Evolutionary conservation across 176 grass and related monocot species (phyloP), one percentile per base, ranked within the genome.

Genomic region (Zea luxurians): DNA sequence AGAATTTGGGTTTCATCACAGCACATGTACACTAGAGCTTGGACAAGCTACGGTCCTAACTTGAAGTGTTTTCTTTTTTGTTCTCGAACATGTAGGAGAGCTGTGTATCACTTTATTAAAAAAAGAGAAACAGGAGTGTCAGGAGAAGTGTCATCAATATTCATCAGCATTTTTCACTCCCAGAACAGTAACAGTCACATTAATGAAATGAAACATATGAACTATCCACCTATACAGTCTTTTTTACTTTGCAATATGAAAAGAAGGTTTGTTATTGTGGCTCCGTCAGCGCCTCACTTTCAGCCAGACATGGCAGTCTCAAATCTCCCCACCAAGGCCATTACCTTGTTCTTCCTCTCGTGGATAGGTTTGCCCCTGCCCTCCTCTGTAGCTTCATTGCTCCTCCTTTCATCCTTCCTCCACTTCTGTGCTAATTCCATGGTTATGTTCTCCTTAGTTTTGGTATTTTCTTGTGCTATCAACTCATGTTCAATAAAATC

Each of bases 301-400:
- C 68, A 16, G 3, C 50, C 44, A 43, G 71, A 59, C 81, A 93
- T 90, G 15, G 77, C 91, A 21, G 82, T 90, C 80, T 93, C 91
- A 62, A 93, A 93, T 15, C 60, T 89, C 10, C 91, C 91, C 7
- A 90, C 85, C 69, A 93, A 83, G 11, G 88, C 88, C 82, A 83
- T 82, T 35, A 93, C 85, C 69, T 88, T 87, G 74, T 80, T 93
- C 70, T 82, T 90, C 66, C 82, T 87, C 74, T 70, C 73, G 54
- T 40, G 82, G 35, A 68, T 37, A 9, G 80, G 49, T 49, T 88
- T 90, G 70, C 50, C 80, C 77, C 68, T 86, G 20, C 55, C 58
- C 53, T 88, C 74, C 74, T 88, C 84, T 57, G 75, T 90, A 43
- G 81, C 70, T 67, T 89, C 78, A 44, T 83, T 93, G 44, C 64